Evolutionary conservation across 805 yeast genomes (phyloP), one percentile per base, ranked within the genome.

Genomic region (Candida hispaniensis): DNA sequence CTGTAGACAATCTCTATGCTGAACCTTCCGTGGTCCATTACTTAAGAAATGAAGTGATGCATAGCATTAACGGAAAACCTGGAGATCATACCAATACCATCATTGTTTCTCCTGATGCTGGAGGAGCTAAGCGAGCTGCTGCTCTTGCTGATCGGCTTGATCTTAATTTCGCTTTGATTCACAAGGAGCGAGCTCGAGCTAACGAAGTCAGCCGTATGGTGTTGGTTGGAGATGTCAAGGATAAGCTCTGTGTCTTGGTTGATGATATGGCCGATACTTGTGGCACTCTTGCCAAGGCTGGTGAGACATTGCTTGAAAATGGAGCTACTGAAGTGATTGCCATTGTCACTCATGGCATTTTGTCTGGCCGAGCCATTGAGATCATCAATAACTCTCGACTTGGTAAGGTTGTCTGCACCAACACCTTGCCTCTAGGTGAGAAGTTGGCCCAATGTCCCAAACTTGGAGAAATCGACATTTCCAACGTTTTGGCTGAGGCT

Each of bases 251-350:
- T 60, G 68, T 91, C 18, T 63, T 91, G 45, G 82, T 91, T 17
- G 98, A 91, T 58, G 98, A 91, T 55, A 91, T 91, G 93, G 97
- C 97, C 22, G 98, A 91, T 55, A 91, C 98, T 3, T 91, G 97
- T 60, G 98, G 98, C 25, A 91, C 98, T 2, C 64, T 91, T 46
- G 93, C 82, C 44, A 91, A 88, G 60, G 97, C 97, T 2, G 91
- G 94, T 9, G 94, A 88, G 41, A 74, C 88, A 5, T 62, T 91
- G 41, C 60, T 85, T 47, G 77, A 71, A 20, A 74, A 82, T 45
- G 79, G 81, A 18, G 98, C 98, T 4, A 66, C 72, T 43, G 70
- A 74, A 47, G 97, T 91, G 18, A 73, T 88, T 47, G 94, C 97
- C 16, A 82, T 91, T 41, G 96, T 91, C 9, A 88, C 98, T 0